phyloP scores from a whole-genome alignment of 768 basidiomycete species.

The Serendipita sp. region DNA sequence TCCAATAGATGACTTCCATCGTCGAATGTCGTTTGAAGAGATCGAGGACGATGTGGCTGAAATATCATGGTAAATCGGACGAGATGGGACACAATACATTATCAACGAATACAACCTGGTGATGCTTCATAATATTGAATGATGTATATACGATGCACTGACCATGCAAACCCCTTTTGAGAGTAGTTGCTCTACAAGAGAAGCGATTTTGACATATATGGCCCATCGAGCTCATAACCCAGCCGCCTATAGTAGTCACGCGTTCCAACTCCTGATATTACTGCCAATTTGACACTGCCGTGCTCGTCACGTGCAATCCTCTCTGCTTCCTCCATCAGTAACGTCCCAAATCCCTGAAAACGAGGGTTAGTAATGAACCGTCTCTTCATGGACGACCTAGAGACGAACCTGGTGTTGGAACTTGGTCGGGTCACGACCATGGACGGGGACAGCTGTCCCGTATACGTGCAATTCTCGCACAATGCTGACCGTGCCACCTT shows the following conservation, averaged over 20 bases:
- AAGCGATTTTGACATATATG: slow-evolving; percentile 90
- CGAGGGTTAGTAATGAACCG: slow-evolving; percentile 13
- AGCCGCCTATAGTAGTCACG: slow-evolving; percentile 91
- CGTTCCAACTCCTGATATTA: slow-evolving; percentile 95
- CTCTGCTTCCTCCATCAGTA: slow-evolving; percentile 99
- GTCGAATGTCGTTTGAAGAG: no score
- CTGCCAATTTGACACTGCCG: slow-evolving; percentile 88
- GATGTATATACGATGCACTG: no score
- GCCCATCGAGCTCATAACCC: slow-evolving; percentile 89
- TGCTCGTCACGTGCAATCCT: slow-evolving; percentile 95
- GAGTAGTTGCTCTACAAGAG: slow-evolving; percentile 18
- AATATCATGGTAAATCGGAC: no score
- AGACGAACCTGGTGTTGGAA: slow-evolving; percentile 79
- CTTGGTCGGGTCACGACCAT: slow-evolving; percentile 93
- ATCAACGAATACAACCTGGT: no score
- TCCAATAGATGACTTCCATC: no score
- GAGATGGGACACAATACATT: no score
- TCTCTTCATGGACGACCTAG: neutral
- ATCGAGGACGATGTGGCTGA: no score
- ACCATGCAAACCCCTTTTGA: no score
- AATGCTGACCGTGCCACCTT: slow-evolving; percentile 74
- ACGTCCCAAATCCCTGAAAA: slow-evolving; percentile 81
- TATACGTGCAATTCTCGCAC: slow-evolving; percentile 96
- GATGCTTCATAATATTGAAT: no score
- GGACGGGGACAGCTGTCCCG: slow-evolving; percentile 94